Conservation (phyloP, 1,284 basidiomycete genomes). For the Austroboletus rostrupii region DNA sequence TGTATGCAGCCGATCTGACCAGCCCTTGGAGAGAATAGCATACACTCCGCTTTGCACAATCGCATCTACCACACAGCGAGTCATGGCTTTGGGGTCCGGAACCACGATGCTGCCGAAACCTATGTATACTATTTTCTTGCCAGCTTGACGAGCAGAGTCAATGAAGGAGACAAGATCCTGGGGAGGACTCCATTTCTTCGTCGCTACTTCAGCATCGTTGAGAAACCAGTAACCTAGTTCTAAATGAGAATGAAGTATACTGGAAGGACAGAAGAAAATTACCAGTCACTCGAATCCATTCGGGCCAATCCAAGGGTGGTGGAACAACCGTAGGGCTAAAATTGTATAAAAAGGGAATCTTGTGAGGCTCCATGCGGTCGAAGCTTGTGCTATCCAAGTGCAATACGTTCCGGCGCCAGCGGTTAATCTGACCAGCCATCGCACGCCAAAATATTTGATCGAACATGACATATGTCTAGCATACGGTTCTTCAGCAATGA, state of each 20-base stretch:
- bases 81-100: slow-evolving; percentile 90
- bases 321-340: slow-evolving; percentile 89
- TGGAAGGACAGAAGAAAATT: slow-evolving; percentile 6
- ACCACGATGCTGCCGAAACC: slow-evolving; percentile 99
- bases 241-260: slow-evolving; percentile 10
- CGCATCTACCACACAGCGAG: slow-evolving; percentile 85
- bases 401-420: slow-evolving; percentile 84
- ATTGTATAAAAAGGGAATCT: slow-evolving; percentile 97
- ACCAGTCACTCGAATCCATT: slow-evolving; percentile 96
- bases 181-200: slow-evolving; percentile 86
- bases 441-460: slow-evolving; percentile 98
- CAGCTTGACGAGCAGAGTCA: slow-evolving; percentile 62
- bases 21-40: slow-evolving; percentile 94
- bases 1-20: slow-evolving; percentile 87
- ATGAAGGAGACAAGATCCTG: slow-evolving; percentile 80
- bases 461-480: slow-evolving; percentile 84
- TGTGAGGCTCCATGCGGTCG: slow-evolving; percentile 93
- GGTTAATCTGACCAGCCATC: slow-evolving; percentile 90
- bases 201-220: slow-evolving; percentile 82
- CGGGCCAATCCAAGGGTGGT: slow-evolving; percentile 93
- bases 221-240: slow-evolving; percentile 88
- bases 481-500: slow-evolving; percentile 4
- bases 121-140: slow-evolving; percentile 94
- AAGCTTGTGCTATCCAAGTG: slow-evolving; percentile 77
- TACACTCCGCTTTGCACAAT: slow-evolving; percentile 81